Evolutionary conservation across 2,329 filamentous ascomycete species (phyloP).

Genomic region (Penicillium polonicum): DNA sequence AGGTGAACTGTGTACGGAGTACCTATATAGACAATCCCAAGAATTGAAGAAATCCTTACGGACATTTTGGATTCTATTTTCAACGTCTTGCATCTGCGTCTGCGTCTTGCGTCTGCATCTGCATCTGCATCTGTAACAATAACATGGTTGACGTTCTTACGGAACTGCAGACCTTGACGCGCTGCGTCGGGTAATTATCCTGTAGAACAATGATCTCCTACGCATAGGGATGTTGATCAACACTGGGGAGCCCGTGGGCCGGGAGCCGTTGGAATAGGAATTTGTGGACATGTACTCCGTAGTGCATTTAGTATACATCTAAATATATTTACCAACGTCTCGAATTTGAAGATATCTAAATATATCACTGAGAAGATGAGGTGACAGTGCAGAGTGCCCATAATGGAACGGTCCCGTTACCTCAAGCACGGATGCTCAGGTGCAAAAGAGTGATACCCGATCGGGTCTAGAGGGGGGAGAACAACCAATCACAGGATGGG

Average conservation of each 20-base stretch:
- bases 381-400: constrained; percentile 34
- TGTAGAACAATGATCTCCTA: constrained; percentile 5
- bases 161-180: constrained; percentile 1
- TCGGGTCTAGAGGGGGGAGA: neutral
- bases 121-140: constrained; percentile 8
- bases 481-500: constrained; percentile 18
- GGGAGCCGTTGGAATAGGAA: constrained; percentile 4
- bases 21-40: too few relatives aligned
- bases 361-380: constrained; percentile 3
- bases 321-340: neutral
- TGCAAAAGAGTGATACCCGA: constrained; percentile 3
- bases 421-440: neutral
- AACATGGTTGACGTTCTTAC: constrained; percentile 10
- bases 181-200: constrained; percentile 9
- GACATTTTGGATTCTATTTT: neutral
- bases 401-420: constrained; percentile 1
- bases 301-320: neutral
- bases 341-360: neutral
- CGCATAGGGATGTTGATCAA: constrained; percentile 12
- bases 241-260: constrained; percentile 1
- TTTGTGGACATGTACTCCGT: neutral
- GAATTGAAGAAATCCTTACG: neutral
- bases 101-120: neutral
- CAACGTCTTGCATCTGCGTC: neutral
- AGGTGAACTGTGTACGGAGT: too few relatives aligned